Conservation (phyloP, 2,329 filamentous ascomycete genomes). For the Lachnellula subtilissima region DNA sequence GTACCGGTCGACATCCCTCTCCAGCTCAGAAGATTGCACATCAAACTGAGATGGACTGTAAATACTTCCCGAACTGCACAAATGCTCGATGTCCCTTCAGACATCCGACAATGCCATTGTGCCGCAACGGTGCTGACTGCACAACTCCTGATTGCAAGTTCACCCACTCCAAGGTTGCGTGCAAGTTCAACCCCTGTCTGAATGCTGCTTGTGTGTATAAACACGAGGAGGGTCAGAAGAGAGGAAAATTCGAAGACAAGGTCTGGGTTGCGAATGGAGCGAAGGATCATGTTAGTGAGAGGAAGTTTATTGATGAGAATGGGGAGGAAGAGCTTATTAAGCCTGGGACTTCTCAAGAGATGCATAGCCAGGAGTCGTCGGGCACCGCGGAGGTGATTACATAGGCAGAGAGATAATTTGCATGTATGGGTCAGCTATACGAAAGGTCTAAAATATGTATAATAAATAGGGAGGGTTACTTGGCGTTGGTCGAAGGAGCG, state of each 20-base stretch:
- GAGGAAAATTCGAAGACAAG: conserved; percentile 79
- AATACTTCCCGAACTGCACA: conserved; percentile 86
- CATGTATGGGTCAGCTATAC: neutral
- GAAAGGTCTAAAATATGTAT: conserved; percentile 17
- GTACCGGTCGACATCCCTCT: conserved; percentile 84
- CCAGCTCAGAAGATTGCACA: conserved; percentile 75
- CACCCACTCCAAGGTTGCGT: conserved; percentile 77
- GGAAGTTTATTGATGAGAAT: conserved; percentile 76
- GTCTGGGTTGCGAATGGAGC: conserved; percentile 69
- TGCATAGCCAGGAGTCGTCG: conserved; percentile 12
- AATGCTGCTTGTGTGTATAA: conserved; percentile 86
- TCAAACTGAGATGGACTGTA: conserved; percentile 81
- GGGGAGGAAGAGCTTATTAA: conserved; percentile 49
- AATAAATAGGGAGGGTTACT: conserved; percentile 9
- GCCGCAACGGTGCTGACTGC: conserved; percentile 88
- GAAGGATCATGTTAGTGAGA: conserved; percentile 74
- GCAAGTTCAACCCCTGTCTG: conserved; percentile 86
- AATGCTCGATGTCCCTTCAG: conserved; percentile 85
- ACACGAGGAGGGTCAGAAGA: conserved; percentile 82
- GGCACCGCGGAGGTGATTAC: conserved; percentile 21
- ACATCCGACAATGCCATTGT: conserved; percentile 81
- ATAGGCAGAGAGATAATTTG: conserved; percentile 12
- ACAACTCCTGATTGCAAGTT: conserved; percentile 79
- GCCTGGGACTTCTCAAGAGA: conserved; percentile 19
- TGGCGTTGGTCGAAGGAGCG: conserved; percentile 13